Base-by-base conservation (phyloP, 2,329 filamentous ascomycete species). In the Keithomyces neogunnii region DNA sequence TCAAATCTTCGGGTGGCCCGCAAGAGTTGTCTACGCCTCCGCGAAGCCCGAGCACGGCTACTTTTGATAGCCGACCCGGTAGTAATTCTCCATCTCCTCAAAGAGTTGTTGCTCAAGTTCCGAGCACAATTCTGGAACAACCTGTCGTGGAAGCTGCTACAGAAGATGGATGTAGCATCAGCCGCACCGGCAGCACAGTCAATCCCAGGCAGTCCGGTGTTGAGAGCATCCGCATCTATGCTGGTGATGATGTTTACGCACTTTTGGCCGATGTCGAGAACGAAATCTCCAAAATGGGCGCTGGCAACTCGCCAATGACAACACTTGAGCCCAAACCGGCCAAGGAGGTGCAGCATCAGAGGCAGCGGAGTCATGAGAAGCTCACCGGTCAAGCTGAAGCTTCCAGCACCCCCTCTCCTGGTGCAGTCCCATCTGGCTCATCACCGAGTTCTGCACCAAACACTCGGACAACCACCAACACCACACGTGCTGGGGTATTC, bases 201-300 rank as follows among this genome's bases (percentile, higher is more conserved):
- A 62, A 60, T 40, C 36, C 60, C 31, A 66, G 59, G 33, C 68
- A 75, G 43, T 60, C 66, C 10, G 74, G 74, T 28, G 73, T 81
- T 38, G 80, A 86, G 63, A 86, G 82, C 62, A 86, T 86, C 53
- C 78, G 80, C 28, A 76, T 87, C 57, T 87, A 86, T 56, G 82
- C 82, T 28, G 83, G 83, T 53, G 78, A 80, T 53, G 82, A 85
- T 45, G 77, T 88, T 7, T 86, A 83, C 56, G 77, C 80, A 2
- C 72, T 88, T 2, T 71, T 88, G 40, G 81, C 79, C 1, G 84
- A 87, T 56, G 84, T 87, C 11, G 82, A 87, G 64, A 62, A 66
- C 45, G 68, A 71, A 47, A 67, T 69, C 48, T 65, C 62, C 48
- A 68, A 65, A 52, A 68, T 72, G 61, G 63, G 63, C 56, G 58